Base-by-base conservation (phyloP, 1,284 basidiomycete genomes). In the Pseudozyma thailandica region DNA sequence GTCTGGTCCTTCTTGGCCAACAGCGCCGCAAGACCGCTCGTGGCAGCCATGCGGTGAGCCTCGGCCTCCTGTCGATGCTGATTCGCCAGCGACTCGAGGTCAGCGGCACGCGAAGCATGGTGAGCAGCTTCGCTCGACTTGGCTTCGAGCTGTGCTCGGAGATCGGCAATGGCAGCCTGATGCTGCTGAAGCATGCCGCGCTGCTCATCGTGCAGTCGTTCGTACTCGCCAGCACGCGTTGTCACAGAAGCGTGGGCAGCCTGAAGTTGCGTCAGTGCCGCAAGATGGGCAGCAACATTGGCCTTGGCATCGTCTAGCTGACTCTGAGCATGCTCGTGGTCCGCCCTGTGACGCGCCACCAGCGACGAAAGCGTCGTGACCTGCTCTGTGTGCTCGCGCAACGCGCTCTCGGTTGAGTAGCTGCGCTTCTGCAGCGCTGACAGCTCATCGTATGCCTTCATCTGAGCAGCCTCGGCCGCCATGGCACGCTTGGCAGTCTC, bases 401-500 rank as follows among this genome's bases (percentile, higher is more conserved):
- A 84, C 52, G 88, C 86, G 45, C 86, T 83, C 77, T 98, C 92
- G 55, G 91, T 83, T 10, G 84, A 78, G 37, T 86, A 85, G 61
- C 89, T 87, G 51, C 87, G 88, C 50, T 89, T 87, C 72, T 92
- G 91, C 12, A 97, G 85, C 21, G 90, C 88, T 43, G 88, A 86
- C 62, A 94, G 88, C 58, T 91, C 89, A 70, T 90, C 88, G 27
- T 88, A 77, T 2, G 88, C 87, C 45, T 88, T 88, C 49, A 89
- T 88, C 79, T 94, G 90, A 9, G 89, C 87, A 55, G 91, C 90
- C 58, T 95, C 91, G n/a, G 92, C 86, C 3, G 87, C 86, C 66
- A 95, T 92, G 1, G 92, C 91, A 13, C 92, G 90, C 80, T 90
- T 89, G 33, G 88, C 85, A 4, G 92, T 89, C 56, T 95, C 93